These are phyloP conservation scores for Phaeodactylum tricornutum DNA, from an alignment of 108 stramenopile genomes.

Conservation along the genomic window DNA sequence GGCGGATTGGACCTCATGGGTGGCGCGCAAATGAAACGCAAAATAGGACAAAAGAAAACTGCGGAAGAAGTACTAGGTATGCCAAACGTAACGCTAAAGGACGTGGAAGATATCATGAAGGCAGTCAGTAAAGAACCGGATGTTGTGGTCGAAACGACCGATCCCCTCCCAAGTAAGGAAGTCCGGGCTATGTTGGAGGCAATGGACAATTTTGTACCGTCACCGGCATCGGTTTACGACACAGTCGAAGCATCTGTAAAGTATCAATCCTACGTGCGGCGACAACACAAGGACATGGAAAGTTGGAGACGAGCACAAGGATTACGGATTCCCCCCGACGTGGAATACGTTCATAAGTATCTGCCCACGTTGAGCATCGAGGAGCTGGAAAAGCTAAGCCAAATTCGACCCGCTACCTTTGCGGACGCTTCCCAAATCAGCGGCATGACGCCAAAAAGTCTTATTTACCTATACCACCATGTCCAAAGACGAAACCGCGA, in stretches of 20 bases:
- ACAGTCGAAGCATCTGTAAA: constrained; percentile 91
- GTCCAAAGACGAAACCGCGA: constrained; percentile 60
- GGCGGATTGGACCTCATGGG: constrained; percentile 73
- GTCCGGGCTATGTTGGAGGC: constrained; percentile 4
- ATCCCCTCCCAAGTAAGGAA: too few species aligned
- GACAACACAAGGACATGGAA: constrained; percentile 93
- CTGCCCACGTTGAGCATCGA: constrained; percentile 88
- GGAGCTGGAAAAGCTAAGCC: constrained; percentile 77
- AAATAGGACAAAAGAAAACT: constrained; percentile 69
- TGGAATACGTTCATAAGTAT: constrained; percentile 59
- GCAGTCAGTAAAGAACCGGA: constrained; percentile 30
- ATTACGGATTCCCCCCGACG: constrained; percentile 77
- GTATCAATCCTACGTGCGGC: constrained; percentile 72
- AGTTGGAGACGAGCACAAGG: constrained; percentile 85
- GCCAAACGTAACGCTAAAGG: constrained; percentile 74
- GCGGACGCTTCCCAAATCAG: constrained; percentile 89
- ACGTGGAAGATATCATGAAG: constrained; percentile 72
- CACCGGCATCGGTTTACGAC: constrained; percentile 70
- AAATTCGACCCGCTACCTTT: constrained; percentile 75
- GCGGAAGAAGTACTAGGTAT: constrained; percentile 81
- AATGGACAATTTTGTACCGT: constrained; percentile 6
- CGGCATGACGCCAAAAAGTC: constrained; percentile 87
- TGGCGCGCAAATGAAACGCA: constrained; percentile 44
- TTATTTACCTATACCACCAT: constrained; percentile 91
- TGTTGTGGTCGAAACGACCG: neutral